Evolutionary conservation across 352 stramenopile genomes (phyloP).

Genomic region (Globisporangium okanoganense): DNA sequence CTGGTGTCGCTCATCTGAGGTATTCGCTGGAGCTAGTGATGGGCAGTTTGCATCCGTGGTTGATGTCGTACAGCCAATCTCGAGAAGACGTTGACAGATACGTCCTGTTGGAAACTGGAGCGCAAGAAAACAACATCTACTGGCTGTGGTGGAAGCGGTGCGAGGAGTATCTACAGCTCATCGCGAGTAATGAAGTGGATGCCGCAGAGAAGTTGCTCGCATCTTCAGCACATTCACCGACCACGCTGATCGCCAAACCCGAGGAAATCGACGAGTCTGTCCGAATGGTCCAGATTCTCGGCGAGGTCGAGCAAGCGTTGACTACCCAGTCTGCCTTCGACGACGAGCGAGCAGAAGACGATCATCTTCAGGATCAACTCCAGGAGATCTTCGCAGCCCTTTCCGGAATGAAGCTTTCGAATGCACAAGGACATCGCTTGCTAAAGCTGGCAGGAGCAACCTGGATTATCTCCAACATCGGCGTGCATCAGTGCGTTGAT

Average conservation of each 20-base stretch:
- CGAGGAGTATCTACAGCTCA: constrained; percentile 1
- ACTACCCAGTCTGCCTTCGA: not conserved
- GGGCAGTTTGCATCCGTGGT: constrained; percentile 28
- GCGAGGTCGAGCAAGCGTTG: constrained; percentile 5
- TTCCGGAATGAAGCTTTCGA: constrained; percentile 49
- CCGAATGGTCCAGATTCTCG: constrained; percentile 4
- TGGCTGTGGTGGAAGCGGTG: constrained; percentile 39
- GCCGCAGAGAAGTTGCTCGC: constrained; percentile 1
- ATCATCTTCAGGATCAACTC: constrained; percentile 9
- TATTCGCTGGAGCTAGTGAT: constrained; percentile 26
- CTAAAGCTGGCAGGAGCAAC: constrained; percentile 43
- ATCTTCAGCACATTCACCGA: not conserved
- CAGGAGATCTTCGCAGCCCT: constrained; percentile 19
- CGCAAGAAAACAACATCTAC: constrained; percentile 36
- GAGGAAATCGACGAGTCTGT: constrained; percentile 6
- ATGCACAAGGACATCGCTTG: constrained; percentile 48
- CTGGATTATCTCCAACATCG: constrained; percentile 30
- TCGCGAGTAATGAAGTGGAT: not conserved
- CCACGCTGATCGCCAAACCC: constrained; percentile 1
- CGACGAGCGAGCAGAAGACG: not conserved
- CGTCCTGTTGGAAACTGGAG: constrained; percentile 19
- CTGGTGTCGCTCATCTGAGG: constrained; percentile 22
- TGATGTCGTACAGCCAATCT: constrained; percentile 32
- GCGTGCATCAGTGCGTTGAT: not conserved
- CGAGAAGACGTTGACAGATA: constrained; percentile 41